Conservation (phyloP, 2,329 filamentous ascomycete genomes). For the Diaporthe humulicola region DNA sequence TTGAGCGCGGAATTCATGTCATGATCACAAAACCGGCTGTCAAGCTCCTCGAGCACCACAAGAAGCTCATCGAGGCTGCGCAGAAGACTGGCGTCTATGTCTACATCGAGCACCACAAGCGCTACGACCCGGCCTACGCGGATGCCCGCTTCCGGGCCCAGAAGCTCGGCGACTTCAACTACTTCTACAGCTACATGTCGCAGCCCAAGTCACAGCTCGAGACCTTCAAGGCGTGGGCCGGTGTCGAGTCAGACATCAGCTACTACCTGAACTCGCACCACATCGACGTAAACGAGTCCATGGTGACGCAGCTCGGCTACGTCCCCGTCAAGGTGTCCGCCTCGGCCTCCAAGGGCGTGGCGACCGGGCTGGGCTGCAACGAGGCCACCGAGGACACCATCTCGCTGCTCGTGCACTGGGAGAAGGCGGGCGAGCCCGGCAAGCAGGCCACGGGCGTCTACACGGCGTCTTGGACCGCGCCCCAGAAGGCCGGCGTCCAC, state of each 20-base stretch:
- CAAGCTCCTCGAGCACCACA: slow-evolving; percentile 85
- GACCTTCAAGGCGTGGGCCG: slow-evolving; percentile 96
- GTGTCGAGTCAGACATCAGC: slow-evolving; percentile 90
- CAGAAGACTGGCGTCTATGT: slow-evolving; percentile 85
- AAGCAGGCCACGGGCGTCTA: slow-evolving; percentile 90
- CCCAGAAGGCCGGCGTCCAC: slow-evolving; percentile 93
- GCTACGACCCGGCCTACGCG: slow-evolving; percentile 92
- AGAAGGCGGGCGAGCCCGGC: slow-evolving; percentile 74
- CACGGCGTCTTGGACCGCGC: slow-evolving; percentile 94
- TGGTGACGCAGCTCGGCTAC: slow-evolving; percentile 82
- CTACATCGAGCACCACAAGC: slow-evolving; percentile 97
- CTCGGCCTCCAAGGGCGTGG: slow-evolving; percentile 82
- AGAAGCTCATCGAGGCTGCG: slow-evolving; percentile 79
- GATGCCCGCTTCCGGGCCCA: slow-evolving; percentile 85
- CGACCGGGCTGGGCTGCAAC: slow-evolving; percentile 82
- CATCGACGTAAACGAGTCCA: slow-evolving; percentile 91
- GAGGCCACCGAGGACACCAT: slow-evolving; percentile 92
- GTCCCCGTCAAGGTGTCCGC: slow-evolving; percentile 84
- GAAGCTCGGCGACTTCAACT: slow-evolving; percentile 93
- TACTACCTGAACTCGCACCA: slow-evolving; percentile 98
- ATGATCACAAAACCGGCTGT: slow-evolving; percentile 95
- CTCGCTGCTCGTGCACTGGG: slow-evolving; percentile 90
- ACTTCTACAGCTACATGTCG: slow-evolving; percentile 98
- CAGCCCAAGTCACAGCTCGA: slow-evolving; percentile 92
- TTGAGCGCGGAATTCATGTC: slow-evolving; percentile 89